These are phyloP conservation scores for Fraxinus sp. DNA, from an alignment of 305 asterid species.

Conservation along the genomic window DNA sequence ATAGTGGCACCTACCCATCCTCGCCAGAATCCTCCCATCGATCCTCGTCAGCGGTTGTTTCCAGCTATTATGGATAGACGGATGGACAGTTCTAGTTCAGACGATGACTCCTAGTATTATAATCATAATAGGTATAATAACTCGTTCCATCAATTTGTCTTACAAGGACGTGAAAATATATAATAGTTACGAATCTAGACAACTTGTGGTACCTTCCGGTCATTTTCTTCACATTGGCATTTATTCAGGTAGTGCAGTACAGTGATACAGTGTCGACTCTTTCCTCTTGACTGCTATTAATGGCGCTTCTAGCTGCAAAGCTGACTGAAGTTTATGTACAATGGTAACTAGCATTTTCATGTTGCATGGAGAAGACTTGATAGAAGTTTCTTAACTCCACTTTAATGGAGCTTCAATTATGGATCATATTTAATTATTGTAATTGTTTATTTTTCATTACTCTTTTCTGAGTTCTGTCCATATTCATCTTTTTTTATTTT, in stretches of 20 bases:
- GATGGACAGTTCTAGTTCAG: neutral
- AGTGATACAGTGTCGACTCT: neutral
- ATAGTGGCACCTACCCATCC: slow-evolving; percentile 17
- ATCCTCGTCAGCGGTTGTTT: neutral
- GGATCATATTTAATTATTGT: neutral
- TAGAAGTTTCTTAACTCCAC: neutral
- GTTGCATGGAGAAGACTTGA: neutral
- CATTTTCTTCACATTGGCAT: neutral
- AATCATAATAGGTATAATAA: neutral
- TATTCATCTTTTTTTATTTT: neutral
- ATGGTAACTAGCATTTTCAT: neutral
- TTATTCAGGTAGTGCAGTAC: neutral
- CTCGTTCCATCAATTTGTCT: slow-evolving; percentile 49
- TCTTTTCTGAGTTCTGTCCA: neutral
- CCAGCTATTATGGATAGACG: neutral
- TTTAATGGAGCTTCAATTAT: neutral
- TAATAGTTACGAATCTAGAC: neutral
- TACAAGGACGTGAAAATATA: neutral
- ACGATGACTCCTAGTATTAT: neutral
- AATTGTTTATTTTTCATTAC: neutral
- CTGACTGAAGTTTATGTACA: neutral
- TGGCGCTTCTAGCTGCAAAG: slow-evolving; percentile 18
- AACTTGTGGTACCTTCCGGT: neutral
- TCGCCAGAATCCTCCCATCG: neutral
- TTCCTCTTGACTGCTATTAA: neutral